A percentile compares a stretch with the other conserved stretches of the same genome.
Conservation (phyloP, 1,284 basidiomycete species). For the Porphyrellus sp. region DNA sequence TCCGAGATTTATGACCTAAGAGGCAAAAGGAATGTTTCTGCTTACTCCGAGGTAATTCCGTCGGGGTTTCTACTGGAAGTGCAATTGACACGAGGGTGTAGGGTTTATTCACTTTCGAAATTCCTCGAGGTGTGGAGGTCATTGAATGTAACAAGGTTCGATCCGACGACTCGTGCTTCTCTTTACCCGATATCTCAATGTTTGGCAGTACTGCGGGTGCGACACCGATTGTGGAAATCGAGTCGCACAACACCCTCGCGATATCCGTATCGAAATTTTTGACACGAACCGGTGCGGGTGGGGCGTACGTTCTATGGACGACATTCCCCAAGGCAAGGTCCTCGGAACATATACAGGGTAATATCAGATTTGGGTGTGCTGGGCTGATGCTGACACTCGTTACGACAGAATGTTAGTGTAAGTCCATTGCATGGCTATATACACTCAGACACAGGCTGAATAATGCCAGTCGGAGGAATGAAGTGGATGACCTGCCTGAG, state of each 20-base stretch:
- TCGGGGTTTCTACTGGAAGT: neutral
- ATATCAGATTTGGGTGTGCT: constrained; percentile 13
- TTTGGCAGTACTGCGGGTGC: constrained; percentile 46
- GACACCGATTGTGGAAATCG: constrained; percentile 46
- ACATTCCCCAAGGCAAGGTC: constrained; percentile 50
- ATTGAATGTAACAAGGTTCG: constrained; percentile 60
- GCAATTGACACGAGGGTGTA: constrained; percentile 24
- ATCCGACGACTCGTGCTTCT: neutral
- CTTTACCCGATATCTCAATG: neutral
- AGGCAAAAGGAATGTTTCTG: constrained; percentile 29
- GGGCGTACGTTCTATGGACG: constrained; percentile 44
- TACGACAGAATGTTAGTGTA: constrained; percentile 25
- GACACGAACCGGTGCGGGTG: constrained; percentile 53
- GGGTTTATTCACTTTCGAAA: constrained; percentile 49
- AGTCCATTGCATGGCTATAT: constrained; percentile 9
- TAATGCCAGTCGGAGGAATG: constrained; percentile 38
- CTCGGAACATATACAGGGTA: constrained; percentile 65
- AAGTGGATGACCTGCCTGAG: constrained; percentile 36
- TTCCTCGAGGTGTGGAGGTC: constrained; percentile 45
- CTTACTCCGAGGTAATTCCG: constrained; percentile 42
- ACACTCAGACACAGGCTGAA: constrained; percentile 1
- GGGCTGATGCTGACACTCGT: constrained; percentile 3
- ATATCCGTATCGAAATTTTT: constrained; percentile 52
- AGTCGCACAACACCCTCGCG: constrained; percentile 50
- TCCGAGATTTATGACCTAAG: constrained; percentile 25